Percentiles rank a stretch among this genome's conserved stretches.
phyloP scores from a whole-genome alignment of 1,284 basidiomycete genomes.

The Fistulina hepatica region DNA sequence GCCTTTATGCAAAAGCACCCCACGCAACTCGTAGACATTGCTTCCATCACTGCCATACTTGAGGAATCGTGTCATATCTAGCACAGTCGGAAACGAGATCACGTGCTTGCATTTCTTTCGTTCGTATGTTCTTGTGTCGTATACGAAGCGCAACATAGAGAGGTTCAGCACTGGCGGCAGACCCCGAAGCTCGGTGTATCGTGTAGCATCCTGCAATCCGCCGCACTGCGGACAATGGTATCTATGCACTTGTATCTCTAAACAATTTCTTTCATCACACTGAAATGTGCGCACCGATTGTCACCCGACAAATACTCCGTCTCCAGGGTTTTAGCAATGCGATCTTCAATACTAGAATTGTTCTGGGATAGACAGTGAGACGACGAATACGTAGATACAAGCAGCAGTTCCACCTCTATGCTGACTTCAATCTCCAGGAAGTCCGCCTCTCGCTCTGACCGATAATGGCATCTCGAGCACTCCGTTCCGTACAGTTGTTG shows the following conservation, averaged over 20 bases:
- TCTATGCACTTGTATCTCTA: slow-evolving; percentile 26
- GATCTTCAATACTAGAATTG: slow-evolving; percentile 61
- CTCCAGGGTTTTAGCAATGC: slow-evolving; percentile 49
- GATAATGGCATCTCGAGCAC: slow-evolving; percentile 58
- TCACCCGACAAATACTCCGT: slow-evolving; percentile 69
- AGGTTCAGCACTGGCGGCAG: slow-evolving; percentile 84
- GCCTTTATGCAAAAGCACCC: slow-evolving; percentile 78
- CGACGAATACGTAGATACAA: slow-evolving; percentile 3
- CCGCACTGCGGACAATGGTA: slow-evolving; percentile 72
- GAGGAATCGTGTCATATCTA: slow-evolving; percentile 68
- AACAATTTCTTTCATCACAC: too few relatives aligned
- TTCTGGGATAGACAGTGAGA: slow-evolving; percentile 32
- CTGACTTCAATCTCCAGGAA: slow-evolving; percentile 84
- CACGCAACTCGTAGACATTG: slow-evolving; percentile 66
- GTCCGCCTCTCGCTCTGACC: slow-evolving; percentile 52
- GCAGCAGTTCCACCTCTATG: slow-evolving; percentile 43
- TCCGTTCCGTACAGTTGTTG: slow-evolving; percentile 67
- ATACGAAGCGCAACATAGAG: slow-evolving; percentile 82
- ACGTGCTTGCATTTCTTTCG: slow-evolving; percentile 76
- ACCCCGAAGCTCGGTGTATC: slow-evolving; percentile 53
- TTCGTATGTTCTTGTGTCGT: slow-evolving; percentile 63
- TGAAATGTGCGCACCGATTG: slow-evolving; percentile 47
- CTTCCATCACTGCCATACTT: slow-evolving; percentile 13
- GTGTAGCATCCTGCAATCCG: slow-evolving; percentile 62
- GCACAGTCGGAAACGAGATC: slow-evolving; percentile 58